Percentiles rank a stretch among this genome's conserved stretches.
Evolutionary conservation across 78 protist species (phyloP).

Genomic region (Parvularia atlantis): DNA sequence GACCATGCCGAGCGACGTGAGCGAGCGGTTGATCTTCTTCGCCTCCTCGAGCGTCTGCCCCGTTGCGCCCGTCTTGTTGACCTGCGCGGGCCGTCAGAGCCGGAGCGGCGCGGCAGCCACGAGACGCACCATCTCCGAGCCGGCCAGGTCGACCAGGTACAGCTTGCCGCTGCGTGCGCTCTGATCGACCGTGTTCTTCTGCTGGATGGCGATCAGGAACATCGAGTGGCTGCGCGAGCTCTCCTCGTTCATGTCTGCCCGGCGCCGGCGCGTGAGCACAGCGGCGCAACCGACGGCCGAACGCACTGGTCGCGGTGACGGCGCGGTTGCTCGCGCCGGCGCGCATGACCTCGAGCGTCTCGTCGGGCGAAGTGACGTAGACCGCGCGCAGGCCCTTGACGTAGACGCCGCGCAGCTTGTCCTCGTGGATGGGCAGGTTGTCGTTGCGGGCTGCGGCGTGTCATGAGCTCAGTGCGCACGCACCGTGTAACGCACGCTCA

Average conservation of each 20-base stretch:
- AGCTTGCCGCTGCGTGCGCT: constrained; percentile 5
- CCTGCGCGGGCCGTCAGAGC: too few species aligned
- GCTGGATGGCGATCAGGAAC: neutral
- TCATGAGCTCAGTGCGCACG: too few species aligned
- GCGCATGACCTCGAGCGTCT: neutral
- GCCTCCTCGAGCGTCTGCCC: constrained; percentile 55
- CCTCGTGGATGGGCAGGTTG: constrained; percentile 19
- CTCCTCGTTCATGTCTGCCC: constrained; percentile 34
- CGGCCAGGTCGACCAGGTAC: constrained; percentile 46
- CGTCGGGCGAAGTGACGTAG: neutral
- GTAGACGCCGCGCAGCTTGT: constrained; percentile 5
- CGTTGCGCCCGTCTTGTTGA: constrained; percentile 30
- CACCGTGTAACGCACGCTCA: neutral
- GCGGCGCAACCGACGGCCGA: neutral
- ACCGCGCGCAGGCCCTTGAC: constrained; percentile 6
- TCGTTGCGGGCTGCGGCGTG: constrained; percentile 3
- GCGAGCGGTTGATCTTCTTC: constrained; percentile 54
- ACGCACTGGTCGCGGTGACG: constrained; percentile 1
- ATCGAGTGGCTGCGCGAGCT: constrained; percentile 45
- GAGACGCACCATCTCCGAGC: constrained; percentile 19
- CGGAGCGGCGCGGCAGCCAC: too few species aligned
- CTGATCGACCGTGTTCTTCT: neutral
- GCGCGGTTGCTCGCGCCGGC: neutral
- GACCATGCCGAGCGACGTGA: constrained; percentile 50
- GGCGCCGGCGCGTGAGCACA: neutral